These are phyloP conservation scores for Helichrysum umbraculigerum DNA, from an alignment of 129 eudicot genomes.

Conservation along the genomic window DNA sequence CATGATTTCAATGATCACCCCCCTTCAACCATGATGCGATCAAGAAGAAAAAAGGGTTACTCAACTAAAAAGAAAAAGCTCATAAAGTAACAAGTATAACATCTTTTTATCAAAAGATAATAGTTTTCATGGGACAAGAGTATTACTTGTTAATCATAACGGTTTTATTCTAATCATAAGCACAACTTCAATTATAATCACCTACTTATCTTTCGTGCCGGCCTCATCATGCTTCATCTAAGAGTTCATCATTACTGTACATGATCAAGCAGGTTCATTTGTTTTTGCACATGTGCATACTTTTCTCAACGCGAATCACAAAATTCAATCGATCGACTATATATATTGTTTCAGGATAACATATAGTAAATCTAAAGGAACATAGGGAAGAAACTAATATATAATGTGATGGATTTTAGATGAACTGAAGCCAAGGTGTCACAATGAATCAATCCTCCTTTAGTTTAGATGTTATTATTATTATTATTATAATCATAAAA, in stretches of 20 bases:
- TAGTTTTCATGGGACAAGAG: slow-evolving; percentile 26
- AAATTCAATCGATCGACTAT: background rate
- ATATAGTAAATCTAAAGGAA: background rate
- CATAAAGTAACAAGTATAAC: slow-evolving; percentile 29
- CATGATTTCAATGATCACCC: slow-evolving; percentile 35
- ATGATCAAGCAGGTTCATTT: slow-evolving; percentile 8
- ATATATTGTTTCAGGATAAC: background rate
- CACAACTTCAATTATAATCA: slow-evolving; percentile 31
- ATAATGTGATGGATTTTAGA: slow-evolving; percentile 10
- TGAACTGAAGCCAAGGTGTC: slow-evolving; percentile 29
- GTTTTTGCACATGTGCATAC: background rate
- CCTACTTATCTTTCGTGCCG: slow-evolving; percentile 20
- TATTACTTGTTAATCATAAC: slow-evolving; percentile 31
- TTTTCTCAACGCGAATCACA: background rate
- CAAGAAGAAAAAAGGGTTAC: slow-evolving; percentile 24
- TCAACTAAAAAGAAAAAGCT: slow-evolving; percentile 31
- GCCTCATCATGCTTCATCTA: slow-evolving; percentile 36
- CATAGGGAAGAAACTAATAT: background rate
- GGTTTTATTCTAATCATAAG: slow-evolving; percentile 33
- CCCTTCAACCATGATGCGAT: slow-evolving; percentile 31
- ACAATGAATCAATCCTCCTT: slow-evolving; percentile 27
- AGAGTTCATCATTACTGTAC: slow-evolving; percentile 1
- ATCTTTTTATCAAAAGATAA: slow-evolving; percentile 23
- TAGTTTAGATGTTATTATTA: background rate
- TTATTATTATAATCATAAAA: slow-evolving; percentile 23